Evolutionary conservation across 1,284 basidiomycete genomes (phyloP), one percentile per base, ranked within the genome.

Genomic region (Xanthoconium separans): DNA sequence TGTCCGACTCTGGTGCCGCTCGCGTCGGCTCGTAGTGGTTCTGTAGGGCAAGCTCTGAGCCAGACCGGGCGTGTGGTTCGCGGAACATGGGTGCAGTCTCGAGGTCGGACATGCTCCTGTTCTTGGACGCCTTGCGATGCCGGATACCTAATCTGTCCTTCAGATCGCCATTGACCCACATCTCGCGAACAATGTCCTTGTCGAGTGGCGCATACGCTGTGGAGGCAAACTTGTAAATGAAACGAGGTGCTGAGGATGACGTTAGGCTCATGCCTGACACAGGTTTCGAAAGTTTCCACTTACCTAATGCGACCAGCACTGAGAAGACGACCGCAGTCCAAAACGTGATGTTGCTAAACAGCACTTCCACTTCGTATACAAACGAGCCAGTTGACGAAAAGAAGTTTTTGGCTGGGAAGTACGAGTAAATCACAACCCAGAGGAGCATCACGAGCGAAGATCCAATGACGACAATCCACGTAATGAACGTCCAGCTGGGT

Each of bases 401-500:
- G 44, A 71, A 60, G 51, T 69, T 67, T 53, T 56, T 54, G 41
- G 69, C 58, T 11, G 73, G 69, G 66, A 94, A 84, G 70, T 83
- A 83, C 6, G 92, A 94, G 71, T 92, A 96, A 50, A 95, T 78
- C 6, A 87, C 83, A 56, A 95, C 87, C 93, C 93, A 97, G 20
- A 89, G 61, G 58, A 90, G 71, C 82, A 94, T 88, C 37, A 90
- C 76, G 15, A 94, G 66, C 0, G 85, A 89, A 11, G 94, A 96
- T 24, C 87, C 85, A 51, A 91, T 73, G 52, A 91, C 84, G 49
- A 91, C 80, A 53, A 90, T 73, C 82, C 87, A 93, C 6, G 91
- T 92, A 60, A 96, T 88, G 56, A 85, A 75, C 2, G 93, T 95
- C 93, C 93, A 96, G 65, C 90, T 92, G 61, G 4, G 41, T 50